A percentile compares a stretch with the other conserved stretches of the same genome.
These are phyloP conservation scores for Phanerochaete sordida DNA, from an alignment of 768 basidiomycete species.

Conservation along the genomic window DNA sequence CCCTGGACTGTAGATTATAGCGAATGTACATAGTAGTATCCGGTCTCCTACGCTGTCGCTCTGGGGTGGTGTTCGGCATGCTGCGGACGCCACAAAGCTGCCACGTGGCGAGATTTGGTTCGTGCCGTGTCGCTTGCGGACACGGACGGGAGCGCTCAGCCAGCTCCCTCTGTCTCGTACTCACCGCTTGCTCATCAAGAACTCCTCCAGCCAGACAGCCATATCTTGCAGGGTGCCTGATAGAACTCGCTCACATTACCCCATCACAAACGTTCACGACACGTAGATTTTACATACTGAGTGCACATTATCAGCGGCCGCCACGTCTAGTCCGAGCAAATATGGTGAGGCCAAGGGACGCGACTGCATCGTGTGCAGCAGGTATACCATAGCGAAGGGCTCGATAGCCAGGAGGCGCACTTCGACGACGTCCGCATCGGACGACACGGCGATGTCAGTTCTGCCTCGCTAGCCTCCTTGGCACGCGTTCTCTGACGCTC, in stretches of 20 bases:
- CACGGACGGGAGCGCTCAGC: background rate
- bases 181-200: no score
- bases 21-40: background rate
- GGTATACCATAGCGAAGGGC: background rate
- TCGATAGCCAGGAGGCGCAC: background rate
- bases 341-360: conserved; percentile 19
- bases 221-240: no score
- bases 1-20: background rate
- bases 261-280: no score
- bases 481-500: no score
- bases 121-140: no score
- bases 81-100: background rate
- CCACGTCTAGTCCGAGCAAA: conserved; percentile 19
- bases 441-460: no score
- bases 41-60: background rate
- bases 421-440: conserved; percentile 1
- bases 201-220: no score
- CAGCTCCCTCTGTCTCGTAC: no score
- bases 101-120: background rate
- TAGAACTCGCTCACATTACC: no score
- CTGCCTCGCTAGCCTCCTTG: no score
- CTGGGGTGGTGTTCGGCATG: background rate
- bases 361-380: conserved; percentile 15
- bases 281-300: no score
- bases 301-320: conserved; percentile 10